Base-by-base conservation (phyloP, 371 early-diverging fungal species). In the Umbelopsis sp. region DNA sequence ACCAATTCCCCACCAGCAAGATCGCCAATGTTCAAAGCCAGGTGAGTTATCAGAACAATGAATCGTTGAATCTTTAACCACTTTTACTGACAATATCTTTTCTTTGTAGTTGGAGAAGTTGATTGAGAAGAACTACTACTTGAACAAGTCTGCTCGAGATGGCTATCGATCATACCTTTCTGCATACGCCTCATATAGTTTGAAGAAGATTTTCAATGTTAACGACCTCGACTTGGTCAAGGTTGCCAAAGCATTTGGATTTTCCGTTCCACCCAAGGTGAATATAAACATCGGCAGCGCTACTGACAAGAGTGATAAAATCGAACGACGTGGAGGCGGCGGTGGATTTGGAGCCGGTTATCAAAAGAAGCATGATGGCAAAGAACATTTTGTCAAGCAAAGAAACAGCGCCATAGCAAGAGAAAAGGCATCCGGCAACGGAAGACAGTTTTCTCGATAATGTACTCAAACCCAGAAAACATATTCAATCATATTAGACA, bases 141-240 rank as follows among this genome's bases (percentile, higher is more conserved):
- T 99, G n/a, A 93, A 98, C 86, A 90, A 94, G 77, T 94, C 94
- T n/a, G 99, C 99, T n/a, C 92, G 93, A 68, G 97, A 98, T 74
- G 99, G 97, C 3, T 99, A 93, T 84, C 90, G 96, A 71, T 94
- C 96, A 45, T 99, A 98, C 77, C 81, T 99, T 37, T 97, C 96
- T 80, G 93, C 98, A n/a, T 99, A 99, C 74, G 95, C 98, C 18
- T 93, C 95, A 22, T 98, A 97, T 78, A 92, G 94, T 69, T 91
- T 95, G 53, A 99, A 99, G 83, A 89, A 91, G 63, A 97, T 97
- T 65, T 99, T 98, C 78, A 91, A 97, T 67, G 94, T 99, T 68
- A 90, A 93, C 76, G 83, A 84, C 63, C 83, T 99, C 76, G 98
- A 99, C 84, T 80, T 99, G 73, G 86, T 87, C 68, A 94, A 94